These are phyloP conservation scores for Micractinium conductrix DNA, from an alignment of 139 green algal genomes.

Conservation along the genomic window DNA sequence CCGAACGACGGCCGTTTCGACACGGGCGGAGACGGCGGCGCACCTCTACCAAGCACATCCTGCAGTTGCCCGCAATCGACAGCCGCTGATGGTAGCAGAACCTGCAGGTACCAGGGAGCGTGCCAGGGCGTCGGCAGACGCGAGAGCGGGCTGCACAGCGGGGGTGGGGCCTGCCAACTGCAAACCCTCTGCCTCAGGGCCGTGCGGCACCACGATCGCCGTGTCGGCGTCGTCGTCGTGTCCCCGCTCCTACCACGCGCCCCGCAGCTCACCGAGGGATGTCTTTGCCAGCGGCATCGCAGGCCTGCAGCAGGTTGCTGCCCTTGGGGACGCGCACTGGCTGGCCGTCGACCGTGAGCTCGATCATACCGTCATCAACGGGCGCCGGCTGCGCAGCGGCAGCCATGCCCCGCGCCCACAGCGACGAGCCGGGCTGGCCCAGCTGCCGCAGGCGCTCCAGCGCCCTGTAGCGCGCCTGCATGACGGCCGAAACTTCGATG, in stretches of 20 bases:
- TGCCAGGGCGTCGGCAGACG: background rate
- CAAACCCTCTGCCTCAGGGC: conserved; percentile 4
- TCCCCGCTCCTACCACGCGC: background rate
- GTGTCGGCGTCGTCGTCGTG: background rate
- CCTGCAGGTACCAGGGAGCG: conserved; percentile 50
- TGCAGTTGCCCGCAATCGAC: conserved; percentile 98
- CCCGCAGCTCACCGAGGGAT: conserved; percentile 79
- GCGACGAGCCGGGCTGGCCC: background rate
- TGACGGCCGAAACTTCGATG: background rate
- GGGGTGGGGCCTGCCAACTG: background rate
- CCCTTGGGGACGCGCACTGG: conserved; percentile 87
- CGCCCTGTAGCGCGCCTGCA: conserved; percentile 2
- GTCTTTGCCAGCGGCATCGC: conserved; percentile 47
- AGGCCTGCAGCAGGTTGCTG: conserved; percentile 92
- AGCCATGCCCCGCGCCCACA: background rate
- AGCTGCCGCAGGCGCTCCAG: conserved; percentile 31
- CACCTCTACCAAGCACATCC: conserved; percentile 99
- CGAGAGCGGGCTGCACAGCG: background rate
- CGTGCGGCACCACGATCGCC: background rate
- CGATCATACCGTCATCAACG: conserved; percentile 65
- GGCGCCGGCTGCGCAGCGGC: conserved; percentile 43
- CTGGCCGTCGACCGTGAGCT: conserved; percentile 91
- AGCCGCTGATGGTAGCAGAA: conserved; percentile 99
- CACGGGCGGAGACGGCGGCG: conserved; percentile 1
- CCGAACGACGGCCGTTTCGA: too few relatives aligned